phyloP scores from a whole-genome alignment of 2,329 filamentous ascomycete genomes.

The Byssothecium circinans region DNA sequence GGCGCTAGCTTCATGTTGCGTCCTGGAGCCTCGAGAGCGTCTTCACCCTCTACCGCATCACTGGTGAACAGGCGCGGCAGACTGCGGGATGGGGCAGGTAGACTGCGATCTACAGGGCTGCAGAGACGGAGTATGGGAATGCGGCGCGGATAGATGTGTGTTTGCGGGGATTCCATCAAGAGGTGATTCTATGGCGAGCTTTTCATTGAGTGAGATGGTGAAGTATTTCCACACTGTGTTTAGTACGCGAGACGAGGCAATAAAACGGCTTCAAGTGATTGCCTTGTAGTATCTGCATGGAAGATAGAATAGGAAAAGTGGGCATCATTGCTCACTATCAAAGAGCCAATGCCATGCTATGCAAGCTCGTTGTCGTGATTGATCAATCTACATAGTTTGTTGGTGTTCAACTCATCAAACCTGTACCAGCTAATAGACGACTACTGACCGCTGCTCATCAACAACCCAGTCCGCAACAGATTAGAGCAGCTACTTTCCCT shows the following conservation, averaged over 20 bases:
- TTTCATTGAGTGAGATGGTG: slow-evolving; percentile 54
- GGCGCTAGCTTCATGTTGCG: slow-evolving; percentile 54
- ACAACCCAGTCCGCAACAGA: too few species aligned
- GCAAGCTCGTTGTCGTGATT: neutral
- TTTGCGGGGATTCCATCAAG: slow-evolving; percentile 40
- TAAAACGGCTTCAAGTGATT: too few species aligned
- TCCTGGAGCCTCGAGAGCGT: slow-evolving; percentile 63
- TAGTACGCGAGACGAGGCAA: slow-evolving; percentile 15
- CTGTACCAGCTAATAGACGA: neutral
- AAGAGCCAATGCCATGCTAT: neutral
- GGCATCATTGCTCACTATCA: slow-evolving; percentile 15
- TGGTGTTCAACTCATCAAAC: too few species aligned
- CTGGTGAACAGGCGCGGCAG: slow-evolving; percentile 53
- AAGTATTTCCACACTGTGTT: slow-evolving; percentile 55
- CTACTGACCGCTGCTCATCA: neutral
- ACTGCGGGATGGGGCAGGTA: slow-evolving; percentile 56
- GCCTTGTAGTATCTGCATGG: neutral
- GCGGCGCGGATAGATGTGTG: slow-evolving; percentile 50
- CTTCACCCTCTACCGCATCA: slow-evolving; percentile 63
- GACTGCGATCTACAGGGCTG: slow-evolving; percentile 47
- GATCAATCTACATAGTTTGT: too few species aligned
- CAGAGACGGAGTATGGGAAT: slow-evolving; percentile 50
- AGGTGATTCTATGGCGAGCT: slow-evolving; percentile 44
- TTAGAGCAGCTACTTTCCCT: neutral
- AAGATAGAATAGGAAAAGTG: too few species aligned